Evolutionary conservation across 371 early-diverging fungal genomes (phyloP), one percentile per base, ranked within the genome.

Genomic region (Encephalitozoon hellem): DNA sequence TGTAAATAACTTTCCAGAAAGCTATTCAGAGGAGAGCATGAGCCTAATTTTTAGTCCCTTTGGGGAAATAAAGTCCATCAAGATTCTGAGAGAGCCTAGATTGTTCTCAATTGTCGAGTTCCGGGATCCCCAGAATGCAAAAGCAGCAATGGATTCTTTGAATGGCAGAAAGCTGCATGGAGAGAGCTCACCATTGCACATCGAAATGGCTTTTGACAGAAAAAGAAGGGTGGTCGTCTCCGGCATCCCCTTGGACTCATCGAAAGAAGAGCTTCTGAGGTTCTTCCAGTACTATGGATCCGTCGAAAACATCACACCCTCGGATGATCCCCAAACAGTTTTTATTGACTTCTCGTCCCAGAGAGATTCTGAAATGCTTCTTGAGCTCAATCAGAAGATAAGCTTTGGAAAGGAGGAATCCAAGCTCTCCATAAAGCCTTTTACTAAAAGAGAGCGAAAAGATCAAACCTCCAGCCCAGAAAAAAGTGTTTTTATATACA

Each of bases 1-100:
- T 53, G 74, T 74, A 74, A 74, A 67, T 65, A 74, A 74, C 41
- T 42, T 74, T 41, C 74, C 74, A 39, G 38, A 23, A 53, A 66
- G 67, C 54, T 74, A 53, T 43, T 51, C 49, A 26, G 53, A 64
- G 23, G 66, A 74, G 43, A 54, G 53, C 45, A 74, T 67, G 15
- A 21, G 41, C 21, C 26, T 32, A 26, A 64, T 74, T 38, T 74
- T 67, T 39, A 30, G 5, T 25, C 52, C 49, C 2, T 74, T 67
- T 52, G 74, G 74, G 39, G 32, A 51, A 12, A 74, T 74, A 18
- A 28, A 32, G 2, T 52, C 49, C n/a, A 67, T 74, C 9, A 41
- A 23, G 4, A 28, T 59, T 12, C n/a, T 59, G 32, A 51, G 52
- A 38, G 26, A 53, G 12, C 32, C 53, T 21, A 41, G 63, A 26